Percentiles rank a stretch among this genome's conserved stretches.
Conservation (phyloP, 2,329 filamentous ascomycete genomes). For the Leptographium wingfieldii region DNA sequence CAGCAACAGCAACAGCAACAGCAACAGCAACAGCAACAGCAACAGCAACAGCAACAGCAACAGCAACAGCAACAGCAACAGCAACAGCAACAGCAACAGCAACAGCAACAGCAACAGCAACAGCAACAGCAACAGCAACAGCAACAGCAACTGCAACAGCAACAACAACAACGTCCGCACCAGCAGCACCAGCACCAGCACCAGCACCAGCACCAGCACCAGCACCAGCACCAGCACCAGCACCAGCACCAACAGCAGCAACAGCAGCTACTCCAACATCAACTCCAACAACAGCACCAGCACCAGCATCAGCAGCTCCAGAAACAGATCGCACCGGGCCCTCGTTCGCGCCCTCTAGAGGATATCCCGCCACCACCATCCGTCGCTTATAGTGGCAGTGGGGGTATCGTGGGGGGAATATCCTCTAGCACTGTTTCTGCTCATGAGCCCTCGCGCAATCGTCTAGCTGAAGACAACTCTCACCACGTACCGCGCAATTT, state of each 20-base stretch:
- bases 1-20: constrained; percentile 10
- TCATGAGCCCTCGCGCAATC: constrained; percentile 29
- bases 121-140: not conserved
- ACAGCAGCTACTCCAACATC: constrained; percentile 12
- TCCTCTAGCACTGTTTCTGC: constrained; percentile 16
- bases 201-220: too few relatives aligned
- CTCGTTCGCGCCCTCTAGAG: constrained; percentile 28
- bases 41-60: too few relatives aligned
- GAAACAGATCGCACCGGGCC: constrained; percentile 14
- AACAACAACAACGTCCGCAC: not conserved
- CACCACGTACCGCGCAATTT: constrained; percentile 52
- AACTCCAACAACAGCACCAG: not conserved
- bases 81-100: not conserved
- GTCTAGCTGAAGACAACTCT: constrained; percentile 38
- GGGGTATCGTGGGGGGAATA: constrained; percentile 17
- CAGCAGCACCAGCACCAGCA: constrained; percentile 12
- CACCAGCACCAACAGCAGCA: not conserved
- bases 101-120: constrained; percentile 13
- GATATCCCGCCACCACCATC: constrained; percentile 38
- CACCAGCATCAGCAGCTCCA: constrained; percentile 4
- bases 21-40: constrained; percentile 1
- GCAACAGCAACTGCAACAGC: not conserved
- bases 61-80: constrained; percentile 13
- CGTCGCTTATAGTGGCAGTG: constrained; percentile 30
- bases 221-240: not conserved